phyloP scores from a whole-genome alignment of 495 filamentous ascomycete genomes.

The Viridothelium virens region DNA sequence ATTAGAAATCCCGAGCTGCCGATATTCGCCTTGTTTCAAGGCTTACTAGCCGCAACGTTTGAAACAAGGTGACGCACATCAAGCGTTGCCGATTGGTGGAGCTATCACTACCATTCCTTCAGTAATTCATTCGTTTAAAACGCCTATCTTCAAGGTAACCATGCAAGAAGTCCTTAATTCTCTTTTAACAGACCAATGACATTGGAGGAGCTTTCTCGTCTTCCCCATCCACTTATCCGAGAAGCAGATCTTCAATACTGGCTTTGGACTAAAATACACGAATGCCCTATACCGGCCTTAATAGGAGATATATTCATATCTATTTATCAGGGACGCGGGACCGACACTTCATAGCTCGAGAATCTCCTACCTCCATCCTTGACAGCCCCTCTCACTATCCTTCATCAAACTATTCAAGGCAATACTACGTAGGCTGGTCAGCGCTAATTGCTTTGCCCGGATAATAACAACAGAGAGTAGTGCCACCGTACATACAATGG shows the following conservation, averaged over 20 bases:
- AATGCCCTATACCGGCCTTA: not conserved
- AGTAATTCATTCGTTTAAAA: no score
- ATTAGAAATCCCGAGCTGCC: no score
- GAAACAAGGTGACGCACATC: no score
- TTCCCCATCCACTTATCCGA: not conserved
- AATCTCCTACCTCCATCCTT: not conserved
- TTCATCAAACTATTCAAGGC: not conserved
- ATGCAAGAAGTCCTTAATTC: no score
- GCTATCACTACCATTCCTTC: no score
- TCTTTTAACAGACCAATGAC: no score
- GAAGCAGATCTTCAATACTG: not conserved
- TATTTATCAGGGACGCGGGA: not conserved
- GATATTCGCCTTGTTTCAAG: no score
- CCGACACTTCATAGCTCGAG: not conserved
- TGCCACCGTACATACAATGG: not conserved
- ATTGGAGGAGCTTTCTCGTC: not conserved
- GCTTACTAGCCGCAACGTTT: no score
- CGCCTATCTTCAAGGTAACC: no score
- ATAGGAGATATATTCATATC: not conserved
- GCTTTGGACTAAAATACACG: not conserved
- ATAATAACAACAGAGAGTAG: not conserved
- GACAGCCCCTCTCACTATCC: not conserved
- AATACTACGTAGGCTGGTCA: not conserved
- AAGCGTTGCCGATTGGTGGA: no score
- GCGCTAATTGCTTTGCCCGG: not conserved